These are phyloP conservation scores for Herpetomonas tarakana DNA, from an alignment of 208 protist species.

Conservation along the genomic window DNA sequence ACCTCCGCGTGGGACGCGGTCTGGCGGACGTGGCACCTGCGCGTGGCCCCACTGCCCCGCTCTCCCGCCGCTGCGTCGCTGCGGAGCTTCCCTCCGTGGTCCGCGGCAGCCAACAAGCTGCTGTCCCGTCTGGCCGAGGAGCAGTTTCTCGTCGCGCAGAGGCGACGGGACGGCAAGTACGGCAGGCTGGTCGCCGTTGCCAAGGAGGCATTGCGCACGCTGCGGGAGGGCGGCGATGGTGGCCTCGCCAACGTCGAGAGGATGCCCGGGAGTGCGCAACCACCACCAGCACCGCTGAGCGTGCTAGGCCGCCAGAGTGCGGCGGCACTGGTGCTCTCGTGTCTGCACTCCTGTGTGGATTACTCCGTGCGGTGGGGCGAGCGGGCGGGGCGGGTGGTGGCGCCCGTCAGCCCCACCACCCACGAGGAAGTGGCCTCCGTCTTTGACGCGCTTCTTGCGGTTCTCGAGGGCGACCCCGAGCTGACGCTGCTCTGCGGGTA, in stretches of 20 bases:
- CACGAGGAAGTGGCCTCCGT: constrained; percentile 6
- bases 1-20: constrained; percentile 8
- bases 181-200: neutral
- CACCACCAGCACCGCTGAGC: neutral
- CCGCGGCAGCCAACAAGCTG: neutral
- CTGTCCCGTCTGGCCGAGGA: neutral
- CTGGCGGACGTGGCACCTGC: constrained; percentile 20
- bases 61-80: neutral
- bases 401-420: neutral
- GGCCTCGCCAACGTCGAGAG: neutral
- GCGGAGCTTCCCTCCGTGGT: neutral
- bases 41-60: constrained; percentile 2
- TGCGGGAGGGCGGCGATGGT: neutral
- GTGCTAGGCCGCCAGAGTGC: neutral
- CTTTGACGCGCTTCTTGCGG: constrained; percentile 13
- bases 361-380: neutral
- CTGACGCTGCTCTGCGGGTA: constrained; percentile 59
- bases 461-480: constrained; percentile 38
- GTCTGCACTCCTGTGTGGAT: neutral
- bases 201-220: neutral
- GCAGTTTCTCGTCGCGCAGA: neutral
- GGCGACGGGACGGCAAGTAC: constrained; percentile 2
- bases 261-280: too few relatives aligned
- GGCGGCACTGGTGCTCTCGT: neutral
- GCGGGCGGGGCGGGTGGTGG: neutral